phyloP scores from a whole-genome alignment of 345 rosid genomes.

The Citrus sinensis region DNA sequence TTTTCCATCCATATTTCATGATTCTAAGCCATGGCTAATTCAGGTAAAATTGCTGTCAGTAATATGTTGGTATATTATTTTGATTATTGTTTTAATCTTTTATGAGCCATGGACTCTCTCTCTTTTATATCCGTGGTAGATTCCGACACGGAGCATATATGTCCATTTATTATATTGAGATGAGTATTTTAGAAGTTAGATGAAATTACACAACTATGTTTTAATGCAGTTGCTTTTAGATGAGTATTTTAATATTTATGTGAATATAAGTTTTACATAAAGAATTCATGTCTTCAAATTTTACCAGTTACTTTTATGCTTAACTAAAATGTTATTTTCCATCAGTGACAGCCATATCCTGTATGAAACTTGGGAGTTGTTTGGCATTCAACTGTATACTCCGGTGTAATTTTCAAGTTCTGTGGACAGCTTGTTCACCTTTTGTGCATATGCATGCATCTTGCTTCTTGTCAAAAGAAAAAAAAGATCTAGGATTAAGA shows the following conservation, averaged over 20 bases:
- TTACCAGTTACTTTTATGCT: neutral
- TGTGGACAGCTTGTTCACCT: neutral
- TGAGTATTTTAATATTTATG: neutral
- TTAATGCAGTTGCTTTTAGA: neutral
- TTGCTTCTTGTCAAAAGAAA: neutral
- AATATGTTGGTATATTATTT: neutral
- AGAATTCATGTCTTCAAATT: neutral
- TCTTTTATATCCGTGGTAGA: neutral
- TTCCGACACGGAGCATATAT: neutral
- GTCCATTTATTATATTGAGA: neutral
- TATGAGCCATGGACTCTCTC: neutral
- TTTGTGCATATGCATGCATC: neutral
- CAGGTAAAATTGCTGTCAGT: constrained; percentile 43
- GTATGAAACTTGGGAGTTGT: neutral
- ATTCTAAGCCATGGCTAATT: constrained; percentile 67
- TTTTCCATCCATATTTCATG: constrained; percentile 36
- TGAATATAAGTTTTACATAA: neutral
- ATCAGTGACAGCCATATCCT: neutral
- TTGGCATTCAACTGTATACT: neutral
- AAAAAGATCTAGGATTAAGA: neutral
- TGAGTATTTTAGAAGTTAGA: neutral
- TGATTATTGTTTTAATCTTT: neutral
- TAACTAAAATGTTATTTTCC: neutral
- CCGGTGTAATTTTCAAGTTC: neutral
- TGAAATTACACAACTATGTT: neutral